Evolutionary conservation across 768 basidiomycete species (phyloP), one percentile per base, ranked within the genome.

Genomic region (Termitomyces sp.): DNA sequence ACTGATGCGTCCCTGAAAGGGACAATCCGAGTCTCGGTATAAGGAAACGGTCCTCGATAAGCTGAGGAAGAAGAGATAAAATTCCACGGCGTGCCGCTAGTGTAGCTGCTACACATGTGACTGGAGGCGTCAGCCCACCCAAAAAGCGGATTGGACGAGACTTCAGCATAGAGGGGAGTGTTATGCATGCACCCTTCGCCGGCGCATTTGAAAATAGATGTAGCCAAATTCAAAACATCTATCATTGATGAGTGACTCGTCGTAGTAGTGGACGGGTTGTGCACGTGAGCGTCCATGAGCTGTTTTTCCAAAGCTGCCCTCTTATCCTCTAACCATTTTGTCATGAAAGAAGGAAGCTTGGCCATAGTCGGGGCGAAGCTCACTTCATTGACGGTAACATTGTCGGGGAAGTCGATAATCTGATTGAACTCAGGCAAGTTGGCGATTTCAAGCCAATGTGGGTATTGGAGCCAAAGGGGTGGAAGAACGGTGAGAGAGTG

Each of bases 391-490:
- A 51, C 33, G 9, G 7, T 35, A 9, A 50, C 48, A 46, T 55
- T 44, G 6, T 44, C 45, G 7, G 32, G 35, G 8, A 59, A 36
- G 15, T 35, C 13, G 18, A 61, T 39, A 8, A 63, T 33, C 24
- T 58, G 18, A 1, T 53, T 35, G 39, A 63, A 55, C 1, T 35
- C 44, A 15, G 63, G 51, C 15, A 63, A 59, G 13, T 15, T 35
- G 20, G 50, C 40, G n/a, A 71, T 55, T 24, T 70, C 67, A 13
- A 56, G 28, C 24, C 59, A 55, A 5, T 62, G 59, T 15, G 72
- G 73, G 22, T 71, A 67, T 22, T 60, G 68, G 13, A 59, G 46
- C 72, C 71, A 70, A 48, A 70, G 65, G 1, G 59, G 63, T 5
- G 74, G 72, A 4, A 56, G 55, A 4, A 74, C 60, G 0, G 62